A percentile compares a stretch with the other conserved stretches of the same genome.
These are phyloP conservation scores for Radiomyces spectabilis DNA, from an alignment of 192 early-diverging fungal genomes.

Conservation along the genomic window DNA sequence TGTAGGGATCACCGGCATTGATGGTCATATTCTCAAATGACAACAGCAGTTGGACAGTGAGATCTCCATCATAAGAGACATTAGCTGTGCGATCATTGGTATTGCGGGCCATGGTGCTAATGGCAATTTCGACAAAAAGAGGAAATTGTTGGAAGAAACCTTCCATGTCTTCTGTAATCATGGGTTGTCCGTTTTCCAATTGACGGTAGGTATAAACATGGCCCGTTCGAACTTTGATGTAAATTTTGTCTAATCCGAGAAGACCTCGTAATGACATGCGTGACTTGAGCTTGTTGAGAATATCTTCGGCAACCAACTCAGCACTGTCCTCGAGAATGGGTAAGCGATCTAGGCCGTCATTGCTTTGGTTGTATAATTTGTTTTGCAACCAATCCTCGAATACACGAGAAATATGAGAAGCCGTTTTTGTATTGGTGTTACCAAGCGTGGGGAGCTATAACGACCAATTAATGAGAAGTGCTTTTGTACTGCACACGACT, in stretches of 20 bases:
- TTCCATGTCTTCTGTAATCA: constrained; percentile 19
- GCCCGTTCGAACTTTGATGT: constrained; percentile 27
- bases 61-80: no score
- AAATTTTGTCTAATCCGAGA: constrained; percentile 14
- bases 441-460: constrained; percentile 26
- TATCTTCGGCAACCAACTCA: constrained; percentile 27
- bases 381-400: constrained; percentile 34
- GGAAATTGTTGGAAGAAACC: constrained; percentile 35
- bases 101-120: constrained; percentile 12
- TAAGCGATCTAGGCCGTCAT: constrained; percentile 9
- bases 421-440: constrained; percentile 21
- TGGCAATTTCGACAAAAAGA: constrained; percentile 27
- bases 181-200: constrained; percentile 17
- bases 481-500: no score
- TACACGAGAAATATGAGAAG: constrained; percentile 23
- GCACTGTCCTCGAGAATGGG: constrained; percentile 32
- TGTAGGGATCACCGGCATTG: constrained; percentile 17
- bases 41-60: constrained; percentile 5
- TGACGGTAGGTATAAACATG: constrained; percentile 28
- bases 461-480: no score
- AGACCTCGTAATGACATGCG: constrained; percentile 13
- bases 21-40: constrained; percentile 15
- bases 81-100: not conserved
- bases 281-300: constrained; percentile 24
- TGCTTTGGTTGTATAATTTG: constrained; percentile 12